Evolutionary conservation across 352 stramenopile species (phyloP).

Genomic region (Phytophthora sp.): DNA sequence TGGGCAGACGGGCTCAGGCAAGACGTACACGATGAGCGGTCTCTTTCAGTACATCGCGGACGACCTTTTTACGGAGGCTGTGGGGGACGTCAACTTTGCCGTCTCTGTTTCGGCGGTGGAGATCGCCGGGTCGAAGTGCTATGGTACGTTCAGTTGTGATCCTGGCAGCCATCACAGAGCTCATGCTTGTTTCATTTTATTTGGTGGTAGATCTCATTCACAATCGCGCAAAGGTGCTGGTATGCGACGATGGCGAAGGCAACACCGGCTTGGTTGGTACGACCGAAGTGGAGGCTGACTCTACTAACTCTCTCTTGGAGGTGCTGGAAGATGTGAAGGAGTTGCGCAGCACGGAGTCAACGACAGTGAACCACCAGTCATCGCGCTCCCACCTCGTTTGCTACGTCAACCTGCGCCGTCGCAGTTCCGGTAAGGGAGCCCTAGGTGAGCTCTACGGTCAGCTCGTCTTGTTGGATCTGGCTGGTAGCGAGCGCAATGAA

Average conservation of each 20-base stretch:
- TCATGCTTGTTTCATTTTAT: neutral
- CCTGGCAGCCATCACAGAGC: no score
- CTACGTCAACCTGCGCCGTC: conserved; percentile 59
- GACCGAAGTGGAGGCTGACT: conserved; percentile 55
- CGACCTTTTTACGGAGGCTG: conserved; percentile 62
- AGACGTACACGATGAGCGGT: conserved; percentile 88
- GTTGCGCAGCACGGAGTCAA: conserved; percentile 83
- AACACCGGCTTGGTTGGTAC: conserved; percentile 72
- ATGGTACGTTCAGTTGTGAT: conserved; percentile 36
- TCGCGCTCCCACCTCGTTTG: conserved; percentile 77
- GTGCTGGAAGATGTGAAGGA: conserved; percentile 70
- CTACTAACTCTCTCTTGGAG: conserved; percentile 63
- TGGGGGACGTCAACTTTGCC: conserved; percentile 53
- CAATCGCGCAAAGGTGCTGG: conserved; percentile 59
- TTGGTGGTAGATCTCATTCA: conserved; percentile 46
- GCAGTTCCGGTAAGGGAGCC: conserved; percentile 1
- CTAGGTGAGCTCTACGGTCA: conserved; percentile 49
- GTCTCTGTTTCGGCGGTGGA: conserved; percentile 63
- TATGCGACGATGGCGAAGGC: conserved; percentile 76
- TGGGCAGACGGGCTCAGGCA: conserved; percentile 69
- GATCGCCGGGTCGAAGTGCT: conserved; percentile 72
- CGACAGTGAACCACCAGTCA: conserved; percentile 74
- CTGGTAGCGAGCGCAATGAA: conserved; percentile 78
- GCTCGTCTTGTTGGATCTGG: conserved; percentile 68
- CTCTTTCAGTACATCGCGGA: conserved; percentile 82